Conservation (phyloP, 208 protist genomes). For the Acanthamoeba royreba region DNA sequence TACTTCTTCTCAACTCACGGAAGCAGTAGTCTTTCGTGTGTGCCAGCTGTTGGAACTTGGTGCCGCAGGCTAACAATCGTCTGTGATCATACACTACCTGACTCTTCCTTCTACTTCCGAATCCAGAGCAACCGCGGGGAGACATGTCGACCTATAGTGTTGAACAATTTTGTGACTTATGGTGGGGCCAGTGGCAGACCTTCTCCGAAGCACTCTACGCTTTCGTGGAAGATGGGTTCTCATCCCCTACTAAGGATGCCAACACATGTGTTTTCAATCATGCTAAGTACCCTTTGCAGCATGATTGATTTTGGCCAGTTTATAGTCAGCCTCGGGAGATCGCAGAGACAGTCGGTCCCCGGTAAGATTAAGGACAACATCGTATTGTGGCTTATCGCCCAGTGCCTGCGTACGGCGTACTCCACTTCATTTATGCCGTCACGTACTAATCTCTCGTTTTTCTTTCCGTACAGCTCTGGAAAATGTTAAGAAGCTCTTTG, state of each 20-base stretch:
- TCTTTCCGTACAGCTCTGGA: not conserved
- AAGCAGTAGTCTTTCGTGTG: not conserved
- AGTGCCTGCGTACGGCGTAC: conserved; percentile 32
- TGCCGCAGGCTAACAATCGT: no score
- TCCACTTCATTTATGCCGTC: no score
- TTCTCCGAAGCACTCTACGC: conserved; percentile 8
- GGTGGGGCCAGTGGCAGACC: conserved; percentile 39
- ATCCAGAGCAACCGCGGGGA: not conserved
- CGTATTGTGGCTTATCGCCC: not conserved
- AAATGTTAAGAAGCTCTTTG: conserved; percentile 3
- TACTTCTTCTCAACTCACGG: not conserved
- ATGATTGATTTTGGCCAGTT: conserved; percentile 37
- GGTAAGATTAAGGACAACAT: not conserved
- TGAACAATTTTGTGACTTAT: conserved; percentile 13
- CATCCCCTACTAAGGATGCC: no score
- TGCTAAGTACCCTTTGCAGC: not conserved
- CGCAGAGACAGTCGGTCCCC: not conserved
- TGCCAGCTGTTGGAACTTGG: not conserved
- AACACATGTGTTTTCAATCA: not conserved
- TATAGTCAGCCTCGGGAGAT: not conserved
- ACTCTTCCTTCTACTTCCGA: not conserved
- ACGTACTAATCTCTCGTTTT: not conserved
- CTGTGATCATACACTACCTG: no score
- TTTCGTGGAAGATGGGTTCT: not conserved
- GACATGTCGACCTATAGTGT: not conserved